A percentile compares a stretch with the other conserved stretches of the same genome.
phyloP scores from a whole-genome alignment of 75 land plant genomes.

The Pseudotsuga menziesii region DNA sequence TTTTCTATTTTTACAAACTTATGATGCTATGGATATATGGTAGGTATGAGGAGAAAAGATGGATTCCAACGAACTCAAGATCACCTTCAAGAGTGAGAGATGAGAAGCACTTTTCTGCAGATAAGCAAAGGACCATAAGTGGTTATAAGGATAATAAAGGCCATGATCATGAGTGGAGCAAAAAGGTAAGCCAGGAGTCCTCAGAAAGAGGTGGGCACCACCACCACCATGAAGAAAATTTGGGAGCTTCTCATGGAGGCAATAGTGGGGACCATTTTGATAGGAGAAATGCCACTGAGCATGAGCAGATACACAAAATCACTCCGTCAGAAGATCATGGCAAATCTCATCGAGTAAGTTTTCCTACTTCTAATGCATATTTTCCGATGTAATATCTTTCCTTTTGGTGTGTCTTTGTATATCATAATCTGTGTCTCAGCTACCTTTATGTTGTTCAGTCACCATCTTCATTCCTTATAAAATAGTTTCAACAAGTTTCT shows the following conservation, averaged over 20 bases:
- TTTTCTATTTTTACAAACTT: not conserved
- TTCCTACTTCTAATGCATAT: not conserved
- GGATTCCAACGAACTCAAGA: constrained; percentile 39
- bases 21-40: not conserved
- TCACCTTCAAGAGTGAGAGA: constrained; percentile 28
- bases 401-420: not conserved
- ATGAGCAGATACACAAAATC: constrained; percentile 14
- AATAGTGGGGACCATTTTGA: not conserved
- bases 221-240: constrained; percentile 8
- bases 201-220: constrained; percentile 8
- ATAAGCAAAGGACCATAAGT: constrained; percentile 19
- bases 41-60: constrained; percentile 74
- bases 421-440: not conserved
- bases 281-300: constrained; percentile 7
- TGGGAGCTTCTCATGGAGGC: constrained; percentile 4
- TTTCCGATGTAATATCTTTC: not conserved
- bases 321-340: constrained; percentile 17
- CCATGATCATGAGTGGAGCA: not conserved
- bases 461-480: not conserved
- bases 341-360: constrained; percentile 6
- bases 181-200: not conserved
- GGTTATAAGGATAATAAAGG: constrained; percentile 15
- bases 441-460: not conserved
- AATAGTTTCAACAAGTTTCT: not conserved
- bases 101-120: constrained; percentile 16